A percentile compares a stretch with the other conserved stretches of the same genome.
Conservation (phyloP, 1,284 basidiomycete genomes). For the Neonothopanus nambi region DNA sequence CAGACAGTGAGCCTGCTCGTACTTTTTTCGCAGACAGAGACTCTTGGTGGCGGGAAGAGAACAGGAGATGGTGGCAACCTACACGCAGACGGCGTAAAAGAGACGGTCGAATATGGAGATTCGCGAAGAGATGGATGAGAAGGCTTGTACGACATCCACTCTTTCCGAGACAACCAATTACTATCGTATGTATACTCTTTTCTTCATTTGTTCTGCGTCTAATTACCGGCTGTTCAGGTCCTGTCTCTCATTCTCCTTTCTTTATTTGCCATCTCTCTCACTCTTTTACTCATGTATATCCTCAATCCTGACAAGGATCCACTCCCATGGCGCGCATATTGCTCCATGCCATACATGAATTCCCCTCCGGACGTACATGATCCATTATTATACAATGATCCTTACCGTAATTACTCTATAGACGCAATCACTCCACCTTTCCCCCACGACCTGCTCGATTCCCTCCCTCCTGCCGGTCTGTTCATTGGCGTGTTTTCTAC, state of each 20-base stretch:
- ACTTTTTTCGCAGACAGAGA: conserved; percentile 41
- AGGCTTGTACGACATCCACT: conserved; percentile 70
- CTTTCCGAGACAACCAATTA: conserved; percentile 79
- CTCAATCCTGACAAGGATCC: conserved; percentile 96
- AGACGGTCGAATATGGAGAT: conserved; percentile 43
- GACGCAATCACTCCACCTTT: conserved; percentile 53
- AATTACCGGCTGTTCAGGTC: conserved; percentile 47
- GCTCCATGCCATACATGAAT: conserved; percentile 64
- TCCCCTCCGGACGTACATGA: conserved; percentile 38
- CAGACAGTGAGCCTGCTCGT: conserved; percentile 62
- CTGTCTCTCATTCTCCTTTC: conserved; percentile 71
- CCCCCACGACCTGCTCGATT: conserved; percentile 68
- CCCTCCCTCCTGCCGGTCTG: conserved; percentile 85
- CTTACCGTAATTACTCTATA: conserved; percentile 32
- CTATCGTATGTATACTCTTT: conserved; percentile 58
- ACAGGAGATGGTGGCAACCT: conserved; percentile 52
- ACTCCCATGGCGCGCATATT: conserved; percentile 92
- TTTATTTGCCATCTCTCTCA: conserved; percentile 74
- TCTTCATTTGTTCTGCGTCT: conserved; percentile 8
- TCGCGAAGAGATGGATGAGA: conserved; percentile 53
- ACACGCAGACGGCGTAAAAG: conserved; percentile 41
- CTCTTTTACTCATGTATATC: conserved; percentile 85
- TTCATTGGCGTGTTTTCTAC: conserved; percentile 92
- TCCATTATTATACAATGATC: conserved; percentile 41
- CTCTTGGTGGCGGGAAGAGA: conserved; percentile 44